Evolutionary conservation across 1,284 basidiomycete genomes (phyloP).

Genomic region (Naganishia sp.): DNA sequence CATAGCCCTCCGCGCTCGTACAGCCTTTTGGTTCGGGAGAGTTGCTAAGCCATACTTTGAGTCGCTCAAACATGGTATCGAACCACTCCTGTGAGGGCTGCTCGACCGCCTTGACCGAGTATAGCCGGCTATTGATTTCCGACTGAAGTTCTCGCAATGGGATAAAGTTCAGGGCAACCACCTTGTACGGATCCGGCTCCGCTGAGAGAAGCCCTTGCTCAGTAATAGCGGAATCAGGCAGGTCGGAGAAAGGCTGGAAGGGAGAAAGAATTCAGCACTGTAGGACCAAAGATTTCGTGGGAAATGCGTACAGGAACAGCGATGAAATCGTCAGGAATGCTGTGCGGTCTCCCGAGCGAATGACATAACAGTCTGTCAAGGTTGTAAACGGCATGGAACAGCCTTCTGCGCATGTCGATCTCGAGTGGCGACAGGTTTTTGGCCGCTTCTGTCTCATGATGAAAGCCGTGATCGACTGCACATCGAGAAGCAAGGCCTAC

Average conservation of each 20-base stretch:
- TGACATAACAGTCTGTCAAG: slow-evolving; percentile 53
- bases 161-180: slow-evolving; percentile 51
- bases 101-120: slow-evolving; percentile 46
- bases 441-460: slow-evolving; percentile 52
- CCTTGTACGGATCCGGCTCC: slow-evolving; percentile 52
- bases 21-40: slow-evolving; percentile 53
- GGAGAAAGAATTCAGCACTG: neutral
- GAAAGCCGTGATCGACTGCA: slow-evolving; percentile 55
- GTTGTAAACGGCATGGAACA: slow-evolving; percentile 56
- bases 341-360: slow-evolving; percentile 53
- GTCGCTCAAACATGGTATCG: slow-evolving; percentile 50
- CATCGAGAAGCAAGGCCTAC: slow-evolving; percentile 53
- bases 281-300: neutral
- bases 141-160: slow-evolving; percentile 53
- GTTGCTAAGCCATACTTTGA: slow-evolving; percentile 52
- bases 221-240: slow-evolving; percentile 53
- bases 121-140: slow-evolving; percentile 52
- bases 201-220: slow-evolving; percentile 43
- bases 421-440: slow-evolving; percentile 52
- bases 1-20: slow-evolving; percentile 53
- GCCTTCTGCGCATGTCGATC: slow-evolving; percentile 53
- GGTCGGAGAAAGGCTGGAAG: slow-evolving; percentile 36
- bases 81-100: slow-evolving; percentile 51
- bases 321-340: slow-evolving; percentile 55
- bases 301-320: slow-evolving; percentile 47